Percentiles rank a stretch among this genome's conserved stretches.
Evolutionary conservation across 495 filamentous ascomycete species (phyloP).

Genomic region (Aspergillus incahuasiensis): DNA sequence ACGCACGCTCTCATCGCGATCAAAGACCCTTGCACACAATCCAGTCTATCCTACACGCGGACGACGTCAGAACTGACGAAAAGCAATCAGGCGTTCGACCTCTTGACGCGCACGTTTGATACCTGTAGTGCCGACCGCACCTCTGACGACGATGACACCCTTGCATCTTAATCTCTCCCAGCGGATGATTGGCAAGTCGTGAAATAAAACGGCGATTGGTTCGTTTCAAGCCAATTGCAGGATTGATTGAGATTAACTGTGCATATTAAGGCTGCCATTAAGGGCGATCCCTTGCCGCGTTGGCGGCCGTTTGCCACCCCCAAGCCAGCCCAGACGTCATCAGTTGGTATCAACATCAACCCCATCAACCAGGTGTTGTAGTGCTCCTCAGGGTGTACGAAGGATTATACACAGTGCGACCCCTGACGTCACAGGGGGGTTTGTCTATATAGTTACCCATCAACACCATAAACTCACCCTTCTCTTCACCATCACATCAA

Average conservation of each 20-base stretch:
- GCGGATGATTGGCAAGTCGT: no score
- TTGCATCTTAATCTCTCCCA: not conserved
- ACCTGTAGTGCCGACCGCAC: not conserved
- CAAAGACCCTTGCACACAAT: no score
- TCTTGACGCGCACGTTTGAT: no score
- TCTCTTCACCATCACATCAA: no score
- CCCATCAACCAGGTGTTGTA: not conserved
- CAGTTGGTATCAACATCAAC: not conserved
- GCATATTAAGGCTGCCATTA: not conserved
- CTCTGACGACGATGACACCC: not conserved
- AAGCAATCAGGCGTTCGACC: no score
- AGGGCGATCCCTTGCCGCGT: slow-evolving; percentile 1
- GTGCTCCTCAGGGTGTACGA: no score
- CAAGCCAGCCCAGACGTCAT: not conserved
- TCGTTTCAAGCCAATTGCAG: not conserved
- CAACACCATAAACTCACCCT: slow-evolving; percentile 8
- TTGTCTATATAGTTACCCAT: slow-evolving; percentile 28
- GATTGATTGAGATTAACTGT: not conserved
- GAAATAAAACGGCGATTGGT: not conserved
- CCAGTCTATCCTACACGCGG: no score
- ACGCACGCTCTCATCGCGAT: no score
- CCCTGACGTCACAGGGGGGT: not conserved
- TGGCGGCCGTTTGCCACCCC: slow-evolving; percentile 2
- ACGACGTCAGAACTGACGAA: no score
- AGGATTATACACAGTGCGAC: no score